Evolutionary conservation across 2,329 filamentous ascomycete genomes (phyloP), one percentile per base, ranked within the genome.

Genomic region (Lachnellula hyalina): DNA sequence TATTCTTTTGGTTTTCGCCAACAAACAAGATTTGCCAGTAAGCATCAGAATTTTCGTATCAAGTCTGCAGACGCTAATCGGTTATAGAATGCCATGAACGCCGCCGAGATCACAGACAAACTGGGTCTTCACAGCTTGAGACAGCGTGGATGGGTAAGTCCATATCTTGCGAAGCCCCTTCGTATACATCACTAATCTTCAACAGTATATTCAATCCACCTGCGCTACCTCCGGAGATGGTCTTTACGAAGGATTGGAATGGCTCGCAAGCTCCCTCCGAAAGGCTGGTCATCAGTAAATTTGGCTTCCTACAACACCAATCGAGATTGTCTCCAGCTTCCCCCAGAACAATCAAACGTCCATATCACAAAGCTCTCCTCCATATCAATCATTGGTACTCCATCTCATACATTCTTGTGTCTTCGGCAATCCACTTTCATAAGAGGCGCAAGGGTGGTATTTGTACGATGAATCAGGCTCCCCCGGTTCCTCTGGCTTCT

Each of bases 101-200:
- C 94, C 71, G 93, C 94, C 72, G 94, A 99, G 82, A 97, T 99
- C 77, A 99, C 94, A 76, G 93, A 99, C 81, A 96, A 97, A 86
- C 90, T 99, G 76, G 94, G 94, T 73, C 91, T 99, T 71, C 93
- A 97, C 86, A 95, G 90, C 80, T 83, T 99, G 84, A 90, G 91
- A 84, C 90, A 96, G 82, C 92, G 94, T 76, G 89, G 90, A 71
- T 99, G 94, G 94, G 94, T 99, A 92, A 75, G 91, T 79, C 53
- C 19, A n/a, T 36, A 11, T 17, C 7, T 8, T 21, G 50, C 35
- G 34, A 23, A 41, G 23, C 21, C 17, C 19, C 28, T 51, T 40
- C 21, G 34, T 21, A n/a, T 44, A 45, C 57, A n/a, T 51, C n/a
- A 53, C 54, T 62, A 65, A 64, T 53, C 36, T 51, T 12, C 63